These are phyloP conservation scores for Rhizopogon vesiculosus DNA, from an alignment of 768 basidiomycete species.

Conservation along the genomic window DNA sequence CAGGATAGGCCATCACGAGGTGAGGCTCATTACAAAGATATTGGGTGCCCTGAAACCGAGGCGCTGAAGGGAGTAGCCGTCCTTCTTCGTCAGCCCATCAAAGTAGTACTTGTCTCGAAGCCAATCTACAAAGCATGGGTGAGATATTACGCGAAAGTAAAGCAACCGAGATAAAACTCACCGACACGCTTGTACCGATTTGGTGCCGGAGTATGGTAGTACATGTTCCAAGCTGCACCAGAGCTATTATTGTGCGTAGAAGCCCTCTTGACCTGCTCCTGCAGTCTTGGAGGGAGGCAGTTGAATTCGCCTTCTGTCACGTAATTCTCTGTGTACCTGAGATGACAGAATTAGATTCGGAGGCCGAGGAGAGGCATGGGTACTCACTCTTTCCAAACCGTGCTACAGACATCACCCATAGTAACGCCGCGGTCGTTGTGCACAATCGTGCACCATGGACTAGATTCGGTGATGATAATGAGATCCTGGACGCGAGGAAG, in stretches of 20 bases:
- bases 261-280: constrained; percentile 67
- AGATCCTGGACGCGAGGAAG: constrained; percentile 61
- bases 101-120: constrained; percentile 70
- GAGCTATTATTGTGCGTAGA: constrained; percentile 35
- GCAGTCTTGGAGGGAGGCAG: constrained; percentile 54
- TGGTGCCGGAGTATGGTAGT: constrained; percentile 40
- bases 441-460: constrained; percentile 78
- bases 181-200: constrained; percentile 60
- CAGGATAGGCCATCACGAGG: constrained; percentile 28
- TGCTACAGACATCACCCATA: constrained; percentile 64
- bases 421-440: constrained; percentile 73
- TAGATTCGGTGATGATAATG: constrained; percentile 53
- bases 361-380: neutral
- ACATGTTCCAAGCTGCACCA: constrained; percentile 37
- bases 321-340: constrained; percentile 63
- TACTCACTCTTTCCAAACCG: constrained; percentile 74
- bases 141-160: neutral
- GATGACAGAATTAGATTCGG: constrained; percentile 6
- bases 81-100: constrained; percentile 57
- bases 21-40: constrained; percentile 67
- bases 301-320: constrained; percentile 65
- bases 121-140: constrained; percentile 51
- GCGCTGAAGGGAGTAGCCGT: constrained; percentile 50
- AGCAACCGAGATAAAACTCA: constrained; percentile 28
- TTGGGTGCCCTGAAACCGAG: constrained; percentile 79